A percentile compares a stretch with the other conserved stretches of the same genome.
phyloP scores from a whole-genome alignment of 2,329 filamentous ascomycete genomes.

The Escovopsis sp. region DNA sequence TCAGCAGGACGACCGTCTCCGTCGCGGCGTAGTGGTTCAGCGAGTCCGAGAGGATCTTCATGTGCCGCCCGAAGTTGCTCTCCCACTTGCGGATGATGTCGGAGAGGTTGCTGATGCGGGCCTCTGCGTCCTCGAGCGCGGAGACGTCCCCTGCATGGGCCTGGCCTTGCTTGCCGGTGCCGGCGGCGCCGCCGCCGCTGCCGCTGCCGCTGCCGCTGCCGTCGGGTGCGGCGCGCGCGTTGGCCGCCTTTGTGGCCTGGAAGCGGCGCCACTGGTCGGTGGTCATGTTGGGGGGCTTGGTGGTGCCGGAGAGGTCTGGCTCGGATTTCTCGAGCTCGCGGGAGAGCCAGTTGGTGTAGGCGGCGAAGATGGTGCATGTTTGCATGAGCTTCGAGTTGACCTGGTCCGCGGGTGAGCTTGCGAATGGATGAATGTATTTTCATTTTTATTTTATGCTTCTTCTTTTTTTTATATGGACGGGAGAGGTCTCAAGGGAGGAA shows the following conservation, averaged over 20 bases:
- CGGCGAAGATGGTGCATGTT: conserved; percentile 86
- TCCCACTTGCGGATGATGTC: conserved; percentile 88
- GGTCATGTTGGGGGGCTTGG: conserved; percentile 45
- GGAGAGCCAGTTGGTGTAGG: conserved; percentile 75
- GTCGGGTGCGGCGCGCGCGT: conserved; percentile 15
- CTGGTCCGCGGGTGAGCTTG: conserved; percentile 28
- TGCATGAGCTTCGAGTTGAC: conserved; percentile 96
- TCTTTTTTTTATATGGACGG: no score
- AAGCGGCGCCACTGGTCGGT: conserved; percentile 46
- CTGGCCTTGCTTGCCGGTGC: no score
- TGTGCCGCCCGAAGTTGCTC: conserved; percentile 76
- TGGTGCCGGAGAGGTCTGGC: conserved; percentile 53
- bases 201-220: conserved; percentile 6
- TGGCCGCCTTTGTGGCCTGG: conserved; percentile 33
- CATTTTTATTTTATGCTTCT: no score
- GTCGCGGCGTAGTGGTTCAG: conserved; percentile 96
- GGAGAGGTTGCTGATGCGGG: conserved; percentile 59
- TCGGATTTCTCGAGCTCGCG: conserved; percentile 75
- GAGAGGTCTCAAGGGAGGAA: not conserved
- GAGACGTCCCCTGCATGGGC: conserved; percentile 19
- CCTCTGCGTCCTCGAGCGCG: conserved; percentile 23
- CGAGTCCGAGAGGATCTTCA: conserved; percentile 88
- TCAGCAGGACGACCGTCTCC: conserved; percentile 86
- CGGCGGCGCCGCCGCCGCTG: no score
- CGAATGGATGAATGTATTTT: no score